Evolutionary conservation across 805 yeast species (phyloP).

Genomic region (Pichia manshurica): DNA sequence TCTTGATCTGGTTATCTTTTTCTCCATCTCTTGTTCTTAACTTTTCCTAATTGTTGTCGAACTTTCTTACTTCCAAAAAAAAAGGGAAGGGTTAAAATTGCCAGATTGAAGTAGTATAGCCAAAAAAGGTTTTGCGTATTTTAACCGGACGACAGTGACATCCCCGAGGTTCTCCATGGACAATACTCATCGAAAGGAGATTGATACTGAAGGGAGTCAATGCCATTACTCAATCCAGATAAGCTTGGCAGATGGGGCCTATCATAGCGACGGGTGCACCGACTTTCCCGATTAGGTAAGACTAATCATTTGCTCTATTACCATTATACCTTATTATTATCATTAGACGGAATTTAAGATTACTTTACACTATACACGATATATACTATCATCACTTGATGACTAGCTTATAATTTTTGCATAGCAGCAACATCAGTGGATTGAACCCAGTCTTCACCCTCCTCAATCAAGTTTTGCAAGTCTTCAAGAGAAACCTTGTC

Average conservation of each 20-base stretch:
- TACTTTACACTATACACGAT: not conserved
- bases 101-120: too few species aligned
- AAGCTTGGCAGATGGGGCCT: not conserved
- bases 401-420: constrained; percentile 75
- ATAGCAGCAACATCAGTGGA: constrained; percentile 98
- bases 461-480: constrained; percentile 71
- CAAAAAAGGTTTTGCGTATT: too few species aligned
- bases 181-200: too few species aligned
- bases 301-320: too few species aligned
- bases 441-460: constrained; percentile 98
- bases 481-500: constrained; percentile 90
- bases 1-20: constrained; percentile 39
- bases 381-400: too few species aligned
- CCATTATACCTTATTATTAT: too few species aligned
- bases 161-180: too few species aligned
- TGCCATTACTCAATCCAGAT: not conserved
- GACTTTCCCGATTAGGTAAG: not conserved
- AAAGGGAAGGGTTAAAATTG: not conserved
- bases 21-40: not conserved
- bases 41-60: constrained; percentile 23
- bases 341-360: too few species aligned
- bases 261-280: not conserved
- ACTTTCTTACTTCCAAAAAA: not conserved
- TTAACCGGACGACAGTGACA: too few species aligned
- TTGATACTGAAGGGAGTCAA: too few species aligned